These are phyloP conservation scores for Xylariaceae sp. DNA, from an alignment of 2,329 filamentous ascomycete species.

Conservation along the genomic window DNA sequence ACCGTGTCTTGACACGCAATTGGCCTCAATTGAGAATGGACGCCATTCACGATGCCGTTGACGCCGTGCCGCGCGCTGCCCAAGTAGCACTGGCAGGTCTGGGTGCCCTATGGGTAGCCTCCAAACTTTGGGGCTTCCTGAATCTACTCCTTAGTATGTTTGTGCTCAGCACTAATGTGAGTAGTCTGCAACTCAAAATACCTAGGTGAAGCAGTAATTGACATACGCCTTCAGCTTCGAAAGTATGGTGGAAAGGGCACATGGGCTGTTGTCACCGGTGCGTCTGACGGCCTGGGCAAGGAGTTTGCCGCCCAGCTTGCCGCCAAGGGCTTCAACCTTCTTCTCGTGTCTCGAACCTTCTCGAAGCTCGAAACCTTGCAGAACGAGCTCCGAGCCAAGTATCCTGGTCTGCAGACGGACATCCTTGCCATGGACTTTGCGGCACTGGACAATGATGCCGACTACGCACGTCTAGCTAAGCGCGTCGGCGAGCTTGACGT, in stretches of 20 bases:
- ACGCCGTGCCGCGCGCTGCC: slow-evolving; percentile 39
- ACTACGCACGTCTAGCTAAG: slow-evolving; percentile 69
- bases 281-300: slow-evolving; percentile 93
- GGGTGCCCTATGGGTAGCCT: slow-evolving; percentile 54
- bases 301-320: slow-evolving; percentile 91
- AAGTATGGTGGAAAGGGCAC: slow-evolving; percentile 87
- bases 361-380: slow-evolving; percentile 80
- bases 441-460: slow-evolving; percentile 61
- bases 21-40: slow-evolving; percentile 27
- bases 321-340: slow-evolving; percentile 84
- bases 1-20: not conserved
- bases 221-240: slow-evolving; percentile 55
- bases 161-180: slow-evolving; percentile 57
- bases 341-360: slow-evolving; percentile 92
- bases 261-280: slow-evolving; percentile 92
- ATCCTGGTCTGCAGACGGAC: slow-evolving; percentile 65
- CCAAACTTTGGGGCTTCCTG: slow-evolving; percentile 52
- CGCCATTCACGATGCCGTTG: slow-evolving; percentile 31
- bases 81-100: slow-evolving; percentile 46
- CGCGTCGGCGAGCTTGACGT: slow-evolving; percentile 71
- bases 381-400: slow-evolving; percentile 66
- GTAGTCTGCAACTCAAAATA: slow-evolving; percentile 29
- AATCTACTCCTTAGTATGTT: slow-evolving; percentile 63
- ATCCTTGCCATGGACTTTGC: slow-evolving; percentile 88
- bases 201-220: slow-evolving; percentile 7